Evolutionary conservation across 23 red algal species (phyloP).

Genomic region (Porphyridium purpureum): DNA sequence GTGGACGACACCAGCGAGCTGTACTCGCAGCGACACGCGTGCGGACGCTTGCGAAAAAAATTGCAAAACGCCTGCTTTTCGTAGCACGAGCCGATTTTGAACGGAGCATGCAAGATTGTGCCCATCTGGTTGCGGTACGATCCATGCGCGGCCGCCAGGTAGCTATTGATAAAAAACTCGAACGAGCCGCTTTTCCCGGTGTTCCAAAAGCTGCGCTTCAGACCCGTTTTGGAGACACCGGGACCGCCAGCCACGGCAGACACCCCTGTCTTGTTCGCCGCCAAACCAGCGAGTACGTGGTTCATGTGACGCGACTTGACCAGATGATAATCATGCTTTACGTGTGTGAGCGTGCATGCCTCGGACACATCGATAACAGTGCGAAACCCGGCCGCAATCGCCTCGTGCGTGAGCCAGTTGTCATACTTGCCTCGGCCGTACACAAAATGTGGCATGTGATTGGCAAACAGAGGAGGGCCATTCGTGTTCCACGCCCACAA

Average conservation of each 20-base stretch:
- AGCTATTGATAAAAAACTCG: conserved; percentile 87
- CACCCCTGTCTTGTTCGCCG: background rate
- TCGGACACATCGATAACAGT: conserved; percentile 79
- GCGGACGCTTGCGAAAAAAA: conserved; percentile 35
- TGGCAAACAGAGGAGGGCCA: conserved; percentile 46
- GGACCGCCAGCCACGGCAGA: background rate
- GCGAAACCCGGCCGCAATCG: conserved; percentile 41
- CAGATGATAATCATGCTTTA: conserved; percentile 50
- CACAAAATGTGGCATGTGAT: conserved; percentile 69
- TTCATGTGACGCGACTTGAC: conserved; percentile 12
- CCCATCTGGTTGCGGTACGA: conserved; percentile 82
- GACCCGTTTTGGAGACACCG: background rate
- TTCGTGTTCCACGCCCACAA: conserved; percentile 81
- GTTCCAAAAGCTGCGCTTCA: conserved; percentile 48
- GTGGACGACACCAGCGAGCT: conserved; percentile 30
- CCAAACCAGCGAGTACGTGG: background rate
- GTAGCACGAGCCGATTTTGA: conserved; percentile 50
- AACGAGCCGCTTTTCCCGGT: conserved; percentile 58
- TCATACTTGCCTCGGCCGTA: conserved; percentile 96
- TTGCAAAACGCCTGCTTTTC: conserved; percentile 44
- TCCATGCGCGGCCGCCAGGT: conserved; percentile 47
- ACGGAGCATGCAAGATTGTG: conserved; percentile 69
- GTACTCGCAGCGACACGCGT: conserved; percentile 78
- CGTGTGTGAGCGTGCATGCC: conserved; percentile 47
- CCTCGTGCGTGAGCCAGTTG: conserved; percentile 95